Percentiles rank a stretch among this genome's conserved stretches.
Conservation (phyloP, 345 rosid species). For the Kernera saxatilis region DNA sequence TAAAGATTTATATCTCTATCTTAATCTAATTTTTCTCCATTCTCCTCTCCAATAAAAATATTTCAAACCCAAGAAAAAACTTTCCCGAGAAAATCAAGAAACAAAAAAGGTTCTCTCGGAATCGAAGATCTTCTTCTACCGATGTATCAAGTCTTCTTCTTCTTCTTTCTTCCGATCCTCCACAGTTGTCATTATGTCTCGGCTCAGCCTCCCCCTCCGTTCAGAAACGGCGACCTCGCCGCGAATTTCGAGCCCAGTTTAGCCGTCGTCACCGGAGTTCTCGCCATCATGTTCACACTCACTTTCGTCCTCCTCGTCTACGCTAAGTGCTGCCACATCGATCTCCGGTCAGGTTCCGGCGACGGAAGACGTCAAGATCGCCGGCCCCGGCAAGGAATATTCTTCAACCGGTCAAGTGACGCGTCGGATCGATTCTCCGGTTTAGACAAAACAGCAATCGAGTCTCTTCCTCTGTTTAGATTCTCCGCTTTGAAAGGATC, state of each 20-base stretch:
- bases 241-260: constrained; percentile 73
- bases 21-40: background rate
- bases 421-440: constrained; percentile 62
- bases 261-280: constrained; percentile 72
- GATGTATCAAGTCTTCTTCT: constrained; percentile 23
- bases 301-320: constrained; percentile 63
- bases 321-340: constrained; percentile 62
- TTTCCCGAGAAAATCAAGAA: constrained; percentile 2
- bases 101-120: background rate
- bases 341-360: constrained; percentile 20
- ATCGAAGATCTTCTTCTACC: background rate
- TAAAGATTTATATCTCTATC: background rate
- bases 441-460: constrained; percentile 62
- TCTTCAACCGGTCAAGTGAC: constrained; percentile 24
- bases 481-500: constrained; percentile 77
- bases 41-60: background rate
- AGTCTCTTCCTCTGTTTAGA: constrained; percentile 82
- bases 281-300: constrained; percentile 54
- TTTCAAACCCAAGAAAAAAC: background rate
- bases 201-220: constrained; percentile 31
- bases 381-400: constrained; percentile 12
- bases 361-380: constrained; percentile 15
- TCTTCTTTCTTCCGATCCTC: constrained; percentile 5
- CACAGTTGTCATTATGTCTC: constrained; percentile 11
- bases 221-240: constrained; percentile 29